Evolutionary conservation across 1,284 basidiomycete species (phyloP).

Genomic region (Ganoderma lingzhi): DNA sequence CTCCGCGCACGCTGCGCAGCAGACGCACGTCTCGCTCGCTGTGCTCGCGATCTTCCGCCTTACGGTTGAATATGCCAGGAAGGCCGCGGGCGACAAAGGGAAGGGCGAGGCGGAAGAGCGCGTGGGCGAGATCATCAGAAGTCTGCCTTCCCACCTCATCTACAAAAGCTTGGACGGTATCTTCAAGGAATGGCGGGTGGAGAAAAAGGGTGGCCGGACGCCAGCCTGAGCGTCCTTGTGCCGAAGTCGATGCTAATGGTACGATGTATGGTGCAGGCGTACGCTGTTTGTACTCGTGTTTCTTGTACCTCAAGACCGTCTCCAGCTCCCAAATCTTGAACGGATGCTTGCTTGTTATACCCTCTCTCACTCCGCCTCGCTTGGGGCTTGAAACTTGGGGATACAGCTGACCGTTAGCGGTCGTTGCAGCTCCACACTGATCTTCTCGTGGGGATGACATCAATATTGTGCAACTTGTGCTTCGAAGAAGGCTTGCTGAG

Average conservation of each 20-base stretch:
- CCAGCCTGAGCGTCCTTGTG: conserved; percentile 3
- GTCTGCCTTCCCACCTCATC: conserved; percentile 84
- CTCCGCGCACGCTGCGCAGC: conserved; percentile 84
- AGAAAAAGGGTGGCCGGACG: conserved; percentile 70
- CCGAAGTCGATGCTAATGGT: not conserved
- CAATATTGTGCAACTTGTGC: no score
- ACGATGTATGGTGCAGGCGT: conserved; percentile 16
- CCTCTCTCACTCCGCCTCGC: not conserved
- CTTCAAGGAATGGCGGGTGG: conserved; percentile 89
- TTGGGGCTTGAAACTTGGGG: not conserved
- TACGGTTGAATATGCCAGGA: conserved; percentile 81
- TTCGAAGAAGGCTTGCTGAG: no score
- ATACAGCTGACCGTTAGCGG: not conserved
- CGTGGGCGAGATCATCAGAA: conserved; percentile 89
- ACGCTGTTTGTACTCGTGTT: conserved; percentile 14
- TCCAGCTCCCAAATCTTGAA: conserved; percentile 26
- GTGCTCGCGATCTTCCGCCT: conserved; percentile 91
- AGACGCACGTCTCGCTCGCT: conserved; percentile 92
- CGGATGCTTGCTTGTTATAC: conserved; percentile 8
- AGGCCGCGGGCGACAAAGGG: conserved; percentile 72
- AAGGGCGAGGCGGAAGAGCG: conserved; percentile 78
- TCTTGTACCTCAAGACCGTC: conserved; percentile 26
- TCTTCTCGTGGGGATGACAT: no score
- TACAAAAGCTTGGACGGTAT: conserved; percentile 92
- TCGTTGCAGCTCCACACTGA: not conserved